Evolutionary conservation across 805 yeast genomes (phyloP), one percentile per base, ranked within the genome.

Genomic region (Barnettozyma populi): DNA sequence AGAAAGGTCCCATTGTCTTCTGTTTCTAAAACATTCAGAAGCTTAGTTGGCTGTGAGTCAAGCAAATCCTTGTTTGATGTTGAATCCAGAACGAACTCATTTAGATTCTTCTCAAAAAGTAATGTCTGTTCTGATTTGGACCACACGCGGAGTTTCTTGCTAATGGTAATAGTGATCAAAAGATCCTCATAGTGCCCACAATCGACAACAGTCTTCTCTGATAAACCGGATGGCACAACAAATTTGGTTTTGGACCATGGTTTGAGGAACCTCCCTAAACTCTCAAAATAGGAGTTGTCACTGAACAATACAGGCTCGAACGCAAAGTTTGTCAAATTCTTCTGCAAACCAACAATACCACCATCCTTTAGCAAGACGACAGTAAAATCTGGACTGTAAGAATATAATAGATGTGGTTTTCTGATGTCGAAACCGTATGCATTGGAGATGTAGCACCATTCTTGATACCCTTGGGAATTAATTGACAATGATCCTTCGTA

Each of bases 361-460:
- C 97, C 97, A 65, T 90, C 95, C 39, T 74, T 72, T 43, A 90
- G 69, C 5, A 88, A 72, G 0, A 84, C 79, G 3, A 89, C 61
- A 8, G 80, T 59, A 40, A 74, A 71, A 3, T 60, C 56, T 0
- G 66, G 52, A 29, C 77, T 72, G 14, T 81, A 63, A 1, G 83
- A 62, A 43, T 72, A 68, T 51, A 85, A 56, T 19, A 73, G 64
- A 38, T 78, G 76, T 2, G 92, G 89, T 21, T 66, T 64, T 56
- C 85, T 71, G 6, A 77, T 60, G 29, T 76, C 78, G 54, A 83
- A 80, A 7, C 79, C 74, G 62, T 83, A 86, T 1, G 94, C 90
- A 34, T 77, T 76, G 7, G 86, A 76, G 46, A 82, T 78, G 50
- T 72, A 72, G 46, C 87, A 79, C 94, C 95, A 88, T 40, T 74